Evolutionary conservation across 2,329 filamentous ascomycete genomes (phyloP), one percentile per base, ranked within the genome.

Genomic region (Arthroderma sp.): DNA sequence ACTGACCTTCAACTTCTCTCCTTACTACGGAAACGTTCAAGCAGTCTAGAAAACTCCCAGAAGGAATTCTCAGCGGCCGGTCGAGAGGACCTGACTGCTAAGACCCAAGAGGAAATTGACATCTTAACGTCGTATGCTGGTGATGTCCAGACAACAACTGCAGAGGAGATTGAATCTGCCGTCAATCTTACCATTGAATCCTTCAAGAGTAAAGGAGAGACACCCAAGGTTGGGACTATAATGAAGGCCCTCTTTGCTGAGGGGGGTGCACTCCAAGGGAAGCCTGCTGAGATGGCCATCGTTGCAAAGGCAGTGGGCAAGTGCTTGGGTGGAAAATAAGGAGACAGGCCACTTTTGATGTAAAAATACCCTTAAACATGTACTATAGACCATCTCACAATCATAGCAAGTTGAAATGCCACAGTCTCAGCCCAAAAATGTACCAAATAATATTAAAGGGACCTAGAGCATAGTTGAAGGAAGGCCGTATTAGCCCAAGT

Each of bases 1-100:
- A 69, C 67, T 28, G 68, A 72, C 46, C 54, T 69, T 10, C 66
- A 70, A 43, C 57, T 72, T 29, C 54, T 72, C 5, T 58, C 63
- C 1, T 52, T 72, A 31, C 64, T 72, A 31, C 62, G 61, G n/a
- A 72, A 70, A 53, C 66, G 65, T 32, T 54, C 58, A 2, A 51
- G 59, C 7, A 61, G 58, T 6, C 54, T 59, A 5, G 61, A 64
- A 43, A 59, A 62, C 9, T 66, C 68, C 4, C 59, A 58, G 3
- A 53, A 65, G 10, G 63, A 71, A 49, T 70, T 68, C 32, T 50
- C 56, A 5, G 56, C 54, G 1, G 68, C 64, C 5, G 57, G 63
- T 2, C 59, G 69, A 29, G 49, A 60, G 4, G 69, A 72, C 42
- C 55, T 72, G 22, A 64, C 62, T 46, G 64, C 66, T 34, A 66